Base-by-base conservation (phyloP, 1,284 basidiomycete genomes). In the Apiotrichum laibachii region DNA sequence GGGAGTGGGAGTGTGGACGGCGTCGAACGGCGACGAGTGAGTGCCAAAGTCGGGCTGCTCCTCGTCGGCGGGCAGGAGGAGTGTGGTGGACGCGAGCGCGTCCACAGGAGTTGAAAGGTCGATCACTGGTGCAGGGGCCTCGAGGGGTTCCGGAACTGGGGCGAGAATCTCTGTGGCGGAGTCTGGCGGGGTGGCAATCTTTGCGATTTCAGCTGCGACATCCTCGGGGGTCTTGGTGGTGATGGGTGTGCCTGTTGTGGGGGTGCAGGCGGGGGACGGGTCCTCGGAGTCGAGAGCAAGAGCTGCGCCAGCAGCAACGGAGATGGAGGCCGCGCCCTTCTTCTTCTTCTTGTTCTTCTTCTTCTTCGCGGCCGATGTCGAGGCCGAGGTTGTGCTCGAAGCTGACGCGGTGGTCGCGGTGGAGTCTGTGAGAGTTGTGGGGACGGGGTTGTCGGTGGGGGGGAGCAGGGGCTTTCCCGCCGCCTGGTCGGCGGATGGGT, bases 331-430 rank as follows among this genome's bases (percentile, higher is more conserved):
- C 13, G 44, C 35, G 21, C 45, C 51, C 50, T 57, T 59, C 50
- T 57, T 59, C 49, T 60, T 60, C 53, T 63, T 63, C 59, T 63
- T 50, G 37, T 50, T 63, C 58, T 63, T 63, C 56, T 63, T 63
- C 53, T 60, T 60, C 50, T 57, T 63, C 16, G 51, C 39, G 31
- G 10, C 16, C 39, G 39, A 18, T 16, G 15, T 43, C n/a, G 56
- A 21, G 12, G 47, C 16, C 33, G 53, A 33, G 31, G 53, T 34
- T 15, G 50, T 35, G 15, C 53, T 34, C 34, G 55, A 15, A 34
- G 52, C 34, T 7, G 34, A 35, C 34, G 37, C 26, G 52, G 46
- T 5, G 33, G 21, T 8, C 22, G 39, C 6, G 37, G 50, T 9
- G 50, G 37, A 6, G 39, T 7, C 5, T 11, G n/a, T 40, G 50